Evolutionary conservation across 2,329 filamentous ascomycete genomes (phyloP).

Genomic region (Pezicula neosporulosa): DNA sequence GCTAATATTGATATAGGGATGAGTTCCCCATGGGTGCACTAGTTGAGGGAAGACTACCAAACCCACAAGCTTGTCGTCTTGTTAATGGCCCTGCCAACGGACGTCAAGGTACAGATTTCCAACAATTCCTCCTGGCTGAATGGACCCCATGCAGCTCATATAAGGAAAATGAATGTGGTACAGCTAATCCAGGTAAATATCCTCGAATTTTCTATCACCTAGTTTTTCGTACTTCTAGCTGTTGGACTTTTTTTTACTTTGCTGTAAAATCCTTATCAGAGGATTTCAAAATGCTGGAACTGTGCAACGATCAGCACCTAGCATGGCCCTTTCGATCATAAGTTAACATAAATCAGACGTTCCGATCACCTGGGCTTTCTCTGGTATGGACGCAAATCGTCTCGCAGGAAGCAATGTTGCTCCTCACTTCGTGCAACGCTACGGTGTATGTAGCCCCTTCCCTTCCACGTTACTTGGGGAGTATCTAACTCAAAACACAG

Average conservation of each 20-base stretch:
- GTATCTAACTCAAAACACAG: neutral
- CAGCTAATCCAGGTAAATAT: neutral
- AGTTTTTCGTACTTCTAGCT: neutral
- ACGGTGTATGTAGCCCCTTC: neutral
- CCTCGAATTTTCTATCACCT: neutral
- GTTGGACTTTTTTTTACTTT: too few species aligned
- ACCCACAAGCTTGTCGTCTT: constrained; percentile 7
- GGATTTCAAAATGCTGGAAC: neutral
- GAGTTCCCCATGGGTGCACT: constrained; percentile 11
- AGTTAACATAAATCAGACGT: neutral
- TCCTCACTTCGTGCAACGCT: constrained; percentile 5
- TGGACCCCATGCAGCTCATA: constrained; percentile 4
- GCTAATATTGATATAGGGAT: neutral
- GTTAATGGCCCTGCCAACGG: constrained; percentile 10
- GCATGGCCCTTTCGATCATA: neutral
- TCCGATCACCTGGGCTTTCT: constrained; percentile 5
- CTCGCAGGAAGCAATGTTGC: neutral
- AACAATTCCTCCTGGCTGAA: constrained; percentile 1
- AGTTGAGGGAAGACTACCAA: neutral
- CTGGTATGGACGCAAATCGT: neutral
- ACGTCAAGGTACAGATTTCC: constrained; percentile 11
- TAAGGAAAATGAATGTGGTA: neutral
- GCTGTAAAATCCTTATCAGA: too few species aligned
- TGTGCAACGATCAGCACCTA: neutral
- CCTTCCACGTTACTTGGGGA: neutral